Base-by-base conservation (phyloP, 2,329 filamentous ascomycete species). In the Aspergillus flavus region DNA sequence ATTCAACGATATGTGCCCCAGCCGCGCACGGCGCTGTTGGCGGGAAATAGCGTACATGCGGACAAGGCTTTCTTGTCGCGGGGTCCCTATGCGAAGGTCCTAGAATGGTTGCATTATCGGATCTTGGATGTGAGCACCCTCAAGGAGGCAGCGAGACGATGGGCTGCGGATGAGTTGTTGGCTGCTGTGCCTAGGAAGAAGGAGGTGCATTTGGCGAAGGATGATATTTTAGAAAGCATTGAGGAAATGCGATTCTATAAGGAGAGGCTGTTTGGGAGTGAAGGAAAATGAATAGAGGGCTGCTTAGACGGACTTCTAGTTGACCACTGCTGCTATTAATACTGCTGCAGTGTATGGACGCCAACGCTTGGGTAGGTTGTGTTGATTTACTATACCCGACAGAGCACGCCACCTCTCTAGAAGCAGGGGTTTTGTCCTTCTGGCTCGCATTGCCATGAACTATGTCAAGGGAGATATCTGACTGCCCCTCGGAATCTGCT, bases 151-250 rank as follows among this genome's bases (percentile, higher is more conserved):
- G 91, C 89, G 21, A 86, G 88, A 67, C 85, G 94, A 53, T 99
- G 95, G 94, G 89, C 88, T 50, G 83, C 84, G 1, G 76, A 82
- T n/a, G 83, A 86, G 9, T 76, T 91, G 10, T 73, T 91, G 65
- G 81, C 82, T 61, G 81, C 83, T 52, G 88, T 86, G 32, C 94
- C 94, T 14, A 78, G 74, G 66, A 98, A 98, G 83, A 86, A 86
- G 74, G 87, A 86, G 43, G 81, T 89, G 58, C 95, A 99, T 80
- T 87, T 94, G 78, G 95, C 95, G 0, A 88, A 86, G 71, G 88
- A 92, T 61, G 95, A 99, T 78, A 97, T 99, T 62, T 78, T 97
- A 64, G 95, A 99, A 82, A 98, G 94, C 78, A 97, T 99, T 66
- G 89, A 86, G 61, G 95, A 99, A 82, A 94, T 94, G 60, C 87